These are phyloP conservation scores for Dichotomocladium elegans DNA, from an alignment of 371 early-diverging fungal species.

Conservation along the genomic window DNA sequence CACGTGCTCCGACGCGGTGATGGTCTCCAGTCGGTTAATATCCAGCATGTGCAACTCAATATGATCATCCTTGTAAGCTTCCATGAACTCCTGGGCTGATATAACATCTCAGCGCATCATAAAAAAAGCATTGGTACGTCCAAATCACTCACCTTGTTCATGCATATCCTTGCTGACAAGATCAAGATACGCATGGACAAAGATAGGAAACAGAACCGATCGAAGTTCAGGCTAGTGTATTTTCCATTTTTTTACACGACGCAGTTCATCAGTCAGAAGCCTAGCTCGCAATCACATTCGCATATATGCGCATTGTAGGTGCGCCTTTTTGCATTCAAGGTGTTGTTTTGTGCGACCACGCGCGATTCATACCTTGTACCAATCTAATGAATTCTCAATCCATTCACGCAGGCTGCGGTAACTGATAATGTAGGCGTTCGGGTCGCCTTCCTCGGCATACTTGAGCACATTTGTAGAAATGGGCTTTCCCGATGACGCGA, in stretches of 20 bases:
- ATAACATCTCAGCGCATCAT: not conserved
- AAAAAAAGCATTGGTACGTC: not conserved
- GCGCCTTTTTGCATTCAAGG: not conserved
- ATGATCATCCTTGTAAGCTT: constrained; percentile 74
- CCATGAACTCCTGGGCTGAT: constrained; percentile 68
- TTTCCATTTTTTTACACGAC: too few species aligned
- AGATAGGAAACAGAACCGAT: constrained; percentile 89
- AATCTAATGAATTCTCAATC: constrained; percentile 95
- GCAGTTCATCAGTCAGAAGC: too few species aligned
- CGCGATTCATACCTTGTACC: constrained; percentile 82
- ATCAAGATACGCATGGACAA: constrained; percentile 93
- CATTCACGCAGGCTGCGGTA: constrained; percentile 84
- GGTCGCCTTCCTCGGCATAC: constrained; percentile 70
- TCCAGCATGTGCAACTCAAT: constrained; percentile 69
- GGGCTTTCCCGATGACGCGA: constrained; percentile 12
- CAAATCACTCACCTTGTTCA: constrained; percentile 59
- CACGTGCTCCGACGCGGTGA: constrained; percentile 74
- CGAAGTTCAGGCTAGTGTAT: constrained; percentile 91
- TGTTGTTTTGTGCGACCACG: too few species aligned
- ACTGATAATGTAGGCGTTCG: constrained; percentile 70
- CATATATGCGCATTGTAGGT: not conserved
- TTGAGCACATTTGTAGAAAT: constrained; percentile 60
- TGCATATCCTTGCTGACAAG: constrained; percentile 60
- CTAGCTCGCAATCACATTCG: too few species aligned
- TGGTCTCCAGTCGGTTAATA: constrained; percentile 55